Evolutionary conservation across 805 yeast genomes (phyloP).

Genomic region (Barnettozyma populi): DNA sequence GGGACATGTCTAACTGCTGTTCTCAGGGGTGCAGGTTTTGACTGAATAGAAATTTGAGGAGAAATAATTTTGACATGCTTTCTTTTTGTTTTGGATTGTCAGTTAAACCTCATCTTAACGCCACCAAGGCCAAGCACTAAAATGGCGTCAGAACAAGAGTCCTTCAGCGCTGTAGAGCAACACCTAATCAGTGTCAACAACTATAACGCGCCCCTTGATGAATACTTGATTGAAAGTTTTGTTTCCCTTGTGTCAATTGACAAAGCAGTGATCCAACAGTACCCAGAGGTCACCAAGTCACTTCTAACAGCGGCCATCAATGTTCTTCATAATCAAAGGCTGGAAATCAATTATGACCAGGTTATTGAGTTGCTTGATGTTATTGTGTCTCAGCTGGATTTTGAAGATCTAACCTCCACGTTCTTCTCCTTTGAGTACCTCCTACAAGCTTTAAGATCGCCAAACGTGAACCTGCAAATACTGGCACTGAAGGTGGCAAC

Average conservation of each 20-base stretch:
- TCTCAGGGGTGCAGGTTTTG: no score
- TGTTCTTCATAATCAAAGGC: slow-evolving; percentile 5
- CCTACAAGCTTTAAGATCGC: slow-evolving; percentile 18
- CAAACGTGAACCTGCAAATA: slow-evolving; percentile 15
- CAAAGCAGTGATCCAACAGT: slow-evolving; percentile 4
- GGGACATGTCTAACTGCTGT: slow-evolving; percentile 1
- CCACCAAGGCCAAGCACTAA: neutral
- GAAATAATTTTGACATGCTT: neutral
- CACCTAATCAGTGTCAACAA: slow-evolving; percentile 1
- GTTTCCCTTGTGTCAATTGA: slow-evolving; percentile 7
- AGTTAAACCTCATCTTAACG: neutral
- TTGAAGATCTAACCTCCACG: slow-evolving; percentile 13
- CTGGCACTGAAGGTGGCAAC: slow-evolving; percentile 18
- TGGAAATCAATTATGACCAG: slow-evolving; percentile 12
- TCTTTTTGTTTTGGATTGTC: neutral
- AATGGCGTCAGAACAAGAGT: slow-evolving; percentile 2
- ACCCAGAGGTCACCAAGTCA: slow-evolving; percentile 4
- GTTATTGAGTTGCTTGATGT: slow-evolving; percentile 16
- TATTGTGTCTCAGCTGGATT: slow-evolving; percentile 11
- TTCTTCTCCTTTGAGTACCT: slow-evolving; percentile 15
- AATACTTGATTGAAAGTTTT: neutral
- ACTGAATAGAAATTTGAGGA: neutral
- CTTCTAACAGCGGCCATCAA: slow-evolving; percentile 2
- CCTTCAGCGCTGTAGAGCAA: slow-evolving; percentile 1
- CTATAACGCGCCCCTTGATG: neutral